Base-by-base conservation (phyloP, 2,329 filamentous ascomycete species). In the Fusarium stilboides region DNA sequence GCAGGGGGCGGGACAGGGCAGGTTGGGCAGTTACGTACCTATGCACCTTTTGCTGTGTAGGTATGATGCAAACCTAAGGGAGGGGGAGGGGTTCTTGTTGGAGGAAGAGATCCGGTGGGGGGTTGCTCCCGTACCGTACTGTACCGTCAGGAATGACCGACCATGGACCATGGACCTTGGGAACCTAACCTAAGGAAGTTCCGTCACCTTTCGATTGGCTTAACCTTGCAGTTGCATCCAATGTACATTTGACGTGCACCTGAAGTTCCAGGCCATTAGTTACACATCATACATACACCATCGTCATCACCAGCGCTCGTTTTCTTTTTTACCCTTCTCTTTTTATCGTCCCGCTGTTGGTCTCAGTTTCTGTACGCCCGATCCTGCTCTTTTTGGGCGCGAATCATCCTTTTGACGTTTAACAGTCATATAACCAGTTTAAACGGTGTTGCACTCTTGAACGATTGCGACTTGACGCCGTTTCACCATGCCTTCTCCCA, bases 401-500 rank as follows among this genome's bases (percentile, higher is more conserved):
- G n/a, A 24, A 59, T 37, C 46, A 42, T 28, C 45, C 36, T 24
- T 31, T 31, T 44, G 20, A 42, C 39, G 61, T 64, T 64, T n/a
- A 40, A 64, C 59, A 63, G 44, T 56, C 20, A 28, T 49, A 47
- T 49, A 39, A 20, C 20, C 37, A 64, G 34, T 19, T 31, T 15
- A 17, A 40, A 46, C 36, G 37, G 37, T 69, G 65, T 69, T 69
- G 51, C 65, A 66, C 65, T 66, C 39, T 47, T 59, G 50, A 54
- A 53, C 51, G 40, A 64, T 57, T 40, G 47, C 51, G 49, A 65
- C 49, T 52, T 22, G 26, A 50, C 65, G 20, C 44, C 62, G 57
- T 68, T 53, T 36, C 62, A 70, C 53, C 50, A 75, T 75, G 73
- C 73, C 73, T 47, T 75, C 91, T 47, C 88, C 90, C 62, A 97